Evolutionary conservation across 2,329 filamentous ascomycete genomes (phyloP), one percentile per base, ranked within the genome.

Genomic region (Colletotrichum sp.): DNA sequence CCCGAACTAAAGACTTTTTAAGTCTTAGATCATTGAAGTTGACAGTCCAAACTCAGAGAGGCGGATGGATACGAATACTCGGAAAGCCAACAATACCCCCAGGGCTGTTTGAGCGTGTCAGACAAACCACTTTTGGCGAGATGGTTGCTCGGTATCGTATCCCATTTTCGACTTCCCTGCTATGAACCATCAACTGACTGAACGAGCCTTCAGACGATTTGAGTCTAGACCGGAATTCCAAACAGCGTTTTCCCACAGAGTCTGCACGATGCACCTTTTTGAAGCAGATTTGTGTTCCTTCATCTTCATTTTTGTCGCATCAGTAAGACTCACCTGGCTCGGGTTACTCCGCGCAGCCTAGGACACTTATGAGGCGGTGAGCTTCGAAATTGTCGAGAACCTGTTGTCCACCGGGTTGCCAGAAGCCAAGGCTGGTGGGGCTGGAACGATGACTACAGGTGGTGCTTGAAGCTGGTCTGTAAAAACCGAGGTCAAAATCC

Each of bases 381-480:
- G 39, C 18, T 44, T 44, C 18, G 39, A 6, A n/a, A 44, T 44
- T 0, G 16, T 44, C 18, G 39, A 44, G 36, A 30, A 30, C 26
- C 26, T 26, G 26, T 26, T 26, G 26, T n/a, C n/a, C n/a, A n/a
- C n/a, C n/a, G n/a, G n/a, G n/a, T n/a, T n/a, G n/a, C n/a, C n/a
- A n/a, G n/a, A n/a, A n/a, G n/a, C n/a, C n/a, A n/a, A n/a, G n/a
- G n/a, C n/a, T n/a, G n/a, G n/a, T n/a, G n/a, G n/a, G n/a, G n/a
- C n/a, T n/a, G n/a, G n/a, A n/a, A n/a, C n/a, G n/a, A n/a, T 44
- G 39, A 44, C 39, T n/a, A 0, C 0, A 18, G 39, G 39, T 44
- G 34, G 16, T 39, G 34, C 1, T 0, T 18, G 16, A 44, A 44
- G 1, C 2, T 3, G 4, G 0, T 18, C 36, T 18, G 16, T 0